A percentile compares a stretch with the other conserved stretches of the same genome.
Conservation (phyloP, 495 filamentous ascomycete species). For the Barbatosphaeria neglecta region DNA sequence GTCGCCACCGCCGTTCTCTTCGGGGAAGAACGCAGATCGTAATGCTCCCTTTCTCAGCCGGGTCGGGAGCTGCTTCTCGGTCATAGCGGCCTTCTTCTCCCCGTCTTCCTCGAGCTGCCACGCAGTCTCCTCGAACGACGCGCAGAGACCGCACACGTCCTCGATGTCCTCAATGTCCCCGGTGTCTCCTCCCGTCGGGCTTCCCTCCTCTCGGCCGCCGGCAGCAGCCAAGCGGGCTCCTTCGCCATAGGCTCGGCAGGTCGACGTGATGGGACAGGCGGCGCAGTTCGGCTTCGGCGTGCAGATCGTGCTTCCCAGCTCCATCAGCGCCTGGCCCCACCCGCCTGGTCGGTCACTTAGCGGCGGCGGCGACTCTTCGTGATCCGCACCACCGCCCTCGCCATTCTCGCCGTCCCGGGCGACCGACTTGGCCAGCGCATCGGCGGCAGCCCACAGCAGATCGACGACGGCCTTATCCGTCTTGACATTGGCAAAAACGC, state of each 20-base stretch:
- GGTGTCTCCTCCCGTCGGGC: too few species aligned
- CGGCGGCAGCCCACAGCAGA: constrained; percentile 30
- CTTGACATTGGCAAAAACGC: constrained; percentile 28
- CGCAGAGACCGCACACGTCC: constrained; percentile 27
- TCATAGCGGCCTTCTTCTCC: background rate
- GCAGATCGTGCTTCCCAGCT: constrained; percentile 35
- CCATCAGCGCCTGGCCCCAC: constrained; percentile 39
- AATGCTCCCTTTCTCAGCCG: background rate
- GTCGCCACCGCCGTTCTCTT: background rate
- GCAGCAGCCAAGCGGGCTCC: constrained; percentile 13
- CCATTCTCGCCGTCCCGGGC: constrained; percentile 13
- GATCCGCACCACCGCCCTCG: background rate
- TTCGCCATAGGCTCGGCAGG: constrained; percentile 30
- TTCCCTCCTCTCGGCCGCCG: background rate
- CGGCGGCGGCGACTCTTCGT: background rate
- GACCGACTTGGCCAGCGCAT: constrained; percentile 21
- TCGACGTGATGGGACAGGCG: constrained; percentile 26
- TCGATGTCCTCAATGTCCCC: constrained; percentile 20
- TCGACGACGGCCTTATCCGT: constrained; percentile 23
- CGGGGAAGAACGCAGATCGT: constrained; percentile 19
- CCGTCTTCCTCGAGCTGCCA: constrained; percentile 3
- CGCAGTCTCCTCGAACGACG: constrained; percentile 15
- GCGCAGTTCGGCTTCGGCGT: constrained; percentile 33
- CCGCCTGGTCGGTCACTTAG: constrained; percentile 24
- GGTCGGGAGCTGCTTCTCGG: background rate